Conservation (phyloP, 768 basidiomycete genomes). For the Tylopilus intermedius region DNA sequence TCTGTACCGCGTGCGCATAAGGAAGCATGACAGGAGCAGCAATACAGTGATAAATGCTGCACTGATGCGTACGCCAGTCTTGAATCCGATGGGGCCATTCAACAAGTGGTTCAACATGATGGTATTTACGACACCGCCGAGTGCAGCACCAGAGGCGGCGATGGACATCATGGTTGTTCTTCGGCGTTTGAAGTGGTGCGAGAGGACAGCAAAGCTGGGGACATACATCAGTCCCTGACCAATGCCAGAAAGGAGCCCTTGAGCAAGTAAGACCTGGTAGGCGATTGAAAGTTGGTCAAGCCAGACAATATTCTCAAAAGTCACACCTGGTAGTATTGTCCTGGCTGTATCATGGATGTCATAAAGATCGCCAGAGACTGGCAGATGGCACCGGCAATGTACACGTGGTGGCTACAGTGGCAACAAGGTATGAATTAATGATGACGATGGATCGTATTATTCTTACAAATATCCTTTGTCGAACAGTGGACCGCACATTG, state of each 20-base stretch:
- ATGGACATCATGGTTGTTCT: slow-evolving; percentile 43
- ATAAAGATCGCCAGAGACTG: slow-evolving; percentile 33
- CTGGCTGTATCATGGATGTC: slow-evolving; percentile 33
- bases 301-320: not conserved
- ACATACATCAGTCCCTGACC: slow-evolving; percentile 42
- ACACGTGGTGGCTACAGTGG: slow-evolving; percentile 11
- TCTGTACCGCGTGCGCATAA: slow-evolving; percentile 33
- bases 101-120: slow-evolving; percentile 52
- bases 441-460: no score
- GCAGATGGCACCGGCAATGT: slow-evolving; percentile 24
- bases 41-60: slow-evolving; percentile 36
- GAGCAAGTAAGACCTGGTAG: slow-evolving; percentile 38
- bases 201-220: slow-evolving; percentile 39
- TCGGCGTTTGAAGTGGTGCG: slow-evolving; percentile 41
- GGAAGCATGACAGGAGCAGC: slow-evolving; percentile 34
- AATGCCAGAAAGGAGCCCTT: slow-evolving; percentile 41
- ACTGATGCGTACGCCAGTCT: slow-evolving; percentile 35
- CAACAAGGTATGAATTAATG: not conserved
- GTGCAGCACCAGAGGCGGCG: slow-evolving; percentile 41
- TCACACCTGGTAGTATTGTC: slow-evolving; percentile 33
- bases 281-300: not conserved
- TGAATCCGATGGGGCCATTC: slow-evolving; percentile 44
- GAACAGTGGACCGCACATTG: slow-evolving; percentile 23
- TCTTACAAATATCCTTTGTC: slow-evolving; percentile 29
- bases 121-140: slow-evolving; percentile 54